Base-by-base conservation (phyloP, 2,329 filamentous ascomycete species). In the Lachnellula hyalina region DNA sequence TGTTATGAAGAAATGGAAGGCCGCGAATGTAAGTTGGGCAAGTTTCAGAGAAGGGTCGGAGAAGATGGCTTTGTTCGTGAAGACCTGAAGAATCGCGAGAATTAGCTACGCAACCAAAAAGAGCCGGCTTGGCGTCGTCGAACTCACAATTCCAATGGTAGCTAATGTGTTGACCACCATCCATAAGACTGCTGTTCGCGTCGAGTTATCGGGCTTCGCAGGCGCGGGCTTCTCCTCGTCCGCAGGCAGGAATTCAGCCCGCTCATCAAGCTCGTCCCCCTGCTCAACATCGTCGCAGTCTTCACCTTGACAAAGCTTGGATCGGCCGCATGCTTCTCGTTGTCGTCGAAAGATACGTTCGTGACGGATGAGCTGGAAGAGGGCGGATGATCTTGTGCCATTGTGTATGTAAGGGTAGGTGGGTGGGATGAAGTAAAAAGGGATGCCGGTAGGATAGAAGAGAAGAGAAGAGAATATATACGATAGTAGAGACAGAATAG, bases 51-150 rank as follows among this genome's bases (percentile, higher is more conserved):
- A 78, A 15, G 79, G 78, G 58, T 85, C 80, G 23, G 79, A 80
- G 72, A 87, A 87, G 68, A 88, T 85, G 59, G 78, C 79, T 70
- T 87, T 87, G 73, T 87, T 87, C 42, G 82, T 84, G 67, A 87
- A 87, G 65, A 88, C 59, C 65, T 61, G 38, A 8, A 42, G 23
- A 19, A 42, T 11, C 19, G 32, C 21, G n/a, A 15, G 25, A 19
- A 46, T 52, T 38, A 52, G 51, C 28, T 28, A 15, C 1, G 2
- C 25, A 21, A 7, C n/a, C 36, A 0, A 11, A 7, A n/a, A 28
- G 11, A 41, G 5, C 4, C 21, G 9, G 15, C 49, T 19, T 35
- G 35, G 21, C 54, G 17, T 41, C 48, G 45, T 41, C 15, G 19
- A 17, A 69, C 76, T 65, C 73, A 84, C 82, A 65, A 86, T 85